phyloP scores from a whole-genome alignment of 768 basidiomycete species.

The Dioszegia crocea region DNA sequence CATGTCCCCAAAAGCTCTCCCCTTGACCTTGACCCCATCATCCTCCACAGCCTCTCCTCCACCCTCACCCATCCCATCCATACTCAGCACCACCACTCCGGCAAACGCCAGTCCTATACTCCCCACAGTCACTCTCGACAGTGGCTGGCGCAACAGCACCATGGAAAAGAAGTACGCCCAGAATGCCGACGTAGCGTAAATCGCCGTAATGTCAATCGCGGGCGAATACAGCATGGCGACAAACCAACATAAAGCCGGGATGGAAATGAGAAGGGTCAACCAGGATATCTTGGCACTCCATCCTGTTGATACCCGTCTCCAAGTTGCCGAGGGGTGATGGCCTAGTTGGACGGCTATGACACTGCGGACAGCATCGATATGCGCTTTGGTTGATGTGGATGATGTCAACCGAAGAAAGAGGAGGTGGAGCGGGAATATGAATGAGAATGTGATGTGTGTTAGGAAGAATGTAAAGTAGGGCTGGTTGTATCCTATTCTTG shows the following conservation, averaged over 20 bases:
- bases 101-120: conserved; percentile 75
- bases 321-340: conserved; percentile 10
- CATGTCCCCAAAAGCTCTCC: conserved; percentile 39
- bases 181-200: conserved; percentile 87
- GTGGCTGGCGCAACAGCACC: conserved; percentile 49
- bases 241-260: conserved; percentile 45
- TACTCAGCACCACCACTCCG: conserved; percentile 76
- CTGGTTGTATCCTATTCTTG: conserved; percentile 69
- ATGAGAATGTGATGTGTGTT: conserved; percentile 71
- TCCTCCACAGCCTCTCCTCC: conserved; percentile 43
- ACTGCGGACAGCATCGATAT: background rate
- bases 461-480: conserved; percentile 81
- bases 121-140: conserved; percentile 67
- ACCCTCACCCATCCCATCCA: conserved; percentile 54
- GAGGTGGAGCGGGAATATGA: conserved; percentile 80
- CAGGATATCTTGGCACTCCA: conserved; percentile 24
- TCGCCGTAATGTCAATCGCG: conserved; percentile 71
- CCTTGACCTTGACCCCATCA: conserved; percentile 45
- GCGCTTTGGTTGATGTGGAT: background rate
- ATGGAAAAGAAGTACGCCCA: conserved; percentile 86
- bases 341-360: conserved; percentile 1
- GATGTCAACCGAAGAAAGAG: conserved; percentile 56
- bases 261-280: conserved; percentile 40
- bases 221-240: conserved; percentile 51
- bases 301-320: conserved; percentile 13